Conservation (phyloP, 345 rosid genomes). For the Pugionium dolabratum region DNA sequence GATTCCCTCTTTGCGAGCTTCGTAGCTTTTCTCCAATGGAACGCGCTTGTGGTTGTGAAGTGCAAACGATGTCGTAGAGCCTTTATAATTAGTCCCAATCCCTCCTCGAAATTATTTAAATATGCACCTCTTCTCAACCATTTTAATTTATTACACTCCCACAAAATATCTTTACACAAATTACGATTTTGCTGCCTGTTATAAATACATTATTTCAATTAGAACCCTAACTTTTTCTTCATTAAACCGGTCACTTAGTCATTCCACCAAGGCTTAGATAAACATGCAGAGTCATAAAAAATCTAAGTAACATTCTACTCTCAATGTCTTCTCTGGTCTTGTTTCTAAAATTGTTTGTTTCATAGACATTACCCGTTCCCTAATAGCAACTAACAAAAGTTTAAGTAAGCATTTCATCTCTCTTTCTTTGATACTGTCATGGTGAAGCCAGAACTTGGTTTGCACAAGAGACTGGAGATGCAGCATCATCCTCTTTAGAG, state of each 20-base stretch:
- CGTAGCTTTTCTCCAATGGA: constrained; percentile 14
- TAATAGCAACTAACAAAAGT: constrained; percentile 27
- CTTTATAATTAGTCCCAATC: background rate
- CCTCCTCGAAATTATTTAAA: background rate
- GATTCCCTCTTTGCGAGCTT: constrained; percentile 25
- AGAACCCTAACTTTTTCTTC: constrained; percentile 37
- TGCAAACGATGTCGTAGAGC: constrained; percentile 24
- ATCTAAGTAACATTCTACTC: constrained; percentile 29
- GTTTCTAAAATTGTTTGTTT: constrained; percentile 17
- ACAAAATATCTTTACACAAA: background rate
- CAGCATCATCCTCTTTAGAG: constrained; percentile 64
- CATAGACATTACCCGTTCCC: constrained; percentile 16
- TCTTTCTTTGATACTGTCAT: constrained; percentile 45
- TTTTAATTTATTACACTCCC: background rate
- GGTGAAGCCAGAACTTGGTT: constrained; percentile 69
- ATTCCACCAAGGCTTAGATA: constrained; percentile 3
- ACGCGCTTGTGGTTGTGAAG: constrained; percentile 13
- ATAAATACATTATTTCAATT: constrained; percentile 29
- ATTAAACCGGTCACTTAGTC: constrained; percentile 14
- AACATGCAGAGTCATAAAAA: constrained; percentile 18
- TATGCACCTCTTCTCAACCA: background rate
- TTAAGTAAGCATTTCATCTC: constrained; percentile 25
- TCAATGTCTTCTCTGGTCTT: constrained; percentile 14
- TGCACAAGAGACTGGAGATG: constrained; percentile 59
- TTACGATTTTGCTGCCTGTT: background rate